Percentiles rank a stretch among this genome's conserved stretches.
Conservation (phyloP, 257 asterid species). For the Solanum peruvianum region DNA sequence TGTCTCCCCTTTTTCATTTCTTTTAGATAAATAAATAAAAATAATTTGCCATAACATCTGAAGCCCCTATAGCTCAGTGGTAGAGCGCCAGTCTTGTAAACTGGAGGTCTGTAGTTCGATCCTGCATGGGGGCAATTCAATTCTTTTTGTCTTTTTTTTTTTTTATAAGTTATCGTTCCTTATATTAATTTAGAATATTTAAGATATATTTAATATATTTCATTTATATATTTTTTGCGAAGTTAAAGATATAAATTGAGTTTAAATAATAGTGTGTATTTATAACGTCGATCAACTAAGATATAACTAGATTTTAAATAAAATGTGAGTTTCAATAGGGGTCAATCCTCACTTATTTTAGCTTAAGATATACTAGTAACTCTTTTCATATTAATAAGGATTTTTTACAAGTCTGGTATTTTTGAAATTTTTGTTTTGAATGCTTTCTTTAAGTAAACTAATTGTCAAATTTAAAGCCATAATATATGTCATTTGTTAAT, state of each 20-base stretch:
- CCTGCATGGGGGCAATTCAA: background rate
- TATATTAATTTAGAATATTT: background rate
- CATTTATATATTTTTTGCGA: background rate
- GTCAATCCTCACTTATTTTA: no score
- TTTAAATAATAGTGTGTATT: background rate
- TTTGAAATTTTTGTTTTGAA: no score
- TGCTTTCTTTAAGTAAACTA: no score
- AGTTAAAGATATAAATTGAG: background rate
- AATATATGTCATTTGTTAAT: no score
- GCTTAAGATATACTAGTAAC: no score
- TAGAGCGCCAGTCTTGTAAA: background rate
- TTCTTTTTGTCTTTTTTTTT: background rate
- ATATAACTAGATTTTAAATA: no score
- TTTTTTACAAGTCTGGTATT: no score
- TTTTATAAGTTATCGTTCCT: background rate
- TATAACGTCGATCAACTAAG: no score
- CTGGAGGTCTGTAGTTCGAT: background rate
- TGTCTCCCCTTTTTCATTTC: background rate
- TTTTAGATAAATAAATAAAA: no score
- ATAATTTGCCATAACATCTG: background rate
- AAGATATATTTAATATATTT: background rate
- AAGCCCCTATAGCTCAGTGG: background rate
- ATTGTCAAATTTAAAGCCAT: no score
- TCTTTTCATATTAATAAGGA: no score
- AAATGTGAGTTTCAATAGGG: rapidly evolving